phyloP scores from a whole-genome alignment of 176 grass and related monocot genomes.

The Musa itinerans region DNA sequence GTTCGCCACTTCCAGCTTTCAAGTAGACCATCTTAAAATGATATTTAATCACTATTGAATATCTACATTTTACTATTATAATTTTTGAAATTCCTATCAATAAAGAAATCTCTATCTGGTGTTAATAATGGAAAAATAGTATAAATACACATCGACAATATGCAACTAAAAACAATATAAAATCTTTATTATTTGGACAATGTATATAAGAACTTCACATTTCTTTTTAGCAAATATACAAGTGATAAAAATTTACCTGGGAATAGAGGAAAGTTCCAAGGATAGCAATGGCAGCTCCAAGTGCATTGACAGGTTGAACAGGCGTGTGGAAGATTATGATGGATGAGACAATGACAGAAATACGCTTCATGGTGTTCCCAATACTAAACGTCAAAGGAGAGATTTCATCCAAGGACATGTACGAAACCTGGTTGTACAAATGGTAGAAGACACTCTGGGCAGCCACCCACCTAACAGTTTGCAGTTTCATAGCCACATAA shows the following conservation, averaged over 20 bases:
- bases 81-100: too few species aligned
- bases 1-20: too few species aligned
- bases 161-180: too few species aligned
- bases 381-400: neutral
- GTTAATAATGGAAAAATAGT: too few species aligned
- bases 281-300: slow-evolving; percentile 1
- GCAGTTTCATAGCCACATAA: neutral
- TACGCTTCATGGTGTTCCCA: neutral
- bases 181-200: too few species aligned
- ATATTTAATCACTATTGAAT: too few species aligned
- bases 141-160: too few species aligned
- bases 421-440: slow-evolving; percentile 1
- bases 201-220: too few species aligned
- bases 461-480: neutral
- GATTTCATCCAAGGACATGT: slow-evolving; percentile 1
- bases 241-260: neutral
- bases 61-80: too few species aligned
- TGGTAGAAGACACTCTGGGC: slow-evolving; percentile 2
- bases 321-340: neutral
- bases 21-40: too few species aligned
- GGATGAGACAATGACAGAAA: neutral
- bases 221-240: too few species aligned
- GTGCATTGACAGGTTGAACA: neutral
- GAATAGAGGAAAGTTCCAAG: neutral
- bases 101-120: too few species aligned